phyloP scores from a whole-genome alignment of 495 filamentous ascomycete species.

The Tirmania nivea region DNA sequence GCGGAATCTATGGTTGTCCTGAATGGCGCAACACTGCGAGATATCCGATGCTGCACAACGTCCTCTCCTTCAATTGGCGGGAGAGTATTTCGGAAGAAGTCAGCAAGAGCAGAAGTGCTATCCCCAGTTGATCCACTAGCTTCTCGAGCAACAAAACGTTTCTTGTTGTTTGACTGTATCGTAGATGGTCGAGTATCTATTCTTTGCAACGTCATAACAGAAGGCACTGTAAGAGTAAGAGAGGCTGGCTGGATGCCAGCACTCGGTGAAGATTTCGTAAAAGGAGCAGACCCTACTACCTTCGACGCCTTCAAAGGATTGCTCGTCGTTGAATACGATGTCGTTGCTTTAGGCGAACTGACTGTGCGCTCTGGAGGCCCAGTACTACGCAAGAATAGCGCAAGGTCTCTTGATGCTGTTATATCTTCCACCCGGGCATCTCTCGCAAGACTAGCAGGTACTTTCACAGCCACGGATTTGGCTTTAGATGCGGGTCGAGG shows the following conservation, averaged over 20 bases:
- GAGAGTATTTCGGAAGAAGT: constrained; percentile 75
- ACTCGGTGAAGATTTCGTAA: neutral
- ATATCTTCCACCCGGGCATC: neutral
- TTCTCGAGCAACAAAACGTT: constrained; percentile 14
- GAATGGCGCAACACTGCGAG: constrained; percentile 68
- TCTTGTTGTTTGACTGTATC: constrained; percentile 1
- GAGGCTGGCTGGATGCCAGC: neutral
- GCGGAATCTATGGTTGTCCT: constrained; percentile 70
- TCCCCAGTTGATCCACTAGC: constrained; percentile 28
- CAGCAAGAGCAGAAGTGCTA: constrained; percentile 65
- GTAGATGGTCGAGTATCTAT: neutral
- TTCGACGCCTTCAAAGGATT: neutral
- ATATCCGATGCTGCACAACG: constrained; percentile 38
- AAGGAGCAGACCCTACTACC: neutral
- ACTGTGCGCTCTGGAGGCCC: neutral
- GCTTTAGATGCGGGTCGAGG: neutral
- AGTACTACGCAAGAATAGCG: neutral
- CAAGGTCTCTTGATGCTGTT: neutral
- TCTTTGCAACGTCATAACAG: neutral
- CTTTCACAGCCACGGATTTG: neutral
- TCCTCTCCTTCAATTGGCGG: constrained; percentile 11
- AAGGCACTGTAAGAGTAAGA: neutral
- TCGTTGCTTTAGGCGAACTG: neutral
- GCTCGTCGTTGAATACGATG: neutral
- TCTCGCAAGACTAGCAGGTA: neutral